Percentiles rank a stretch among this genome's conserved stretches.
phyloP scores from a whole-genome alignment of 768 basidiomycete genomes.

The Termitomyces sp. region DNA sequence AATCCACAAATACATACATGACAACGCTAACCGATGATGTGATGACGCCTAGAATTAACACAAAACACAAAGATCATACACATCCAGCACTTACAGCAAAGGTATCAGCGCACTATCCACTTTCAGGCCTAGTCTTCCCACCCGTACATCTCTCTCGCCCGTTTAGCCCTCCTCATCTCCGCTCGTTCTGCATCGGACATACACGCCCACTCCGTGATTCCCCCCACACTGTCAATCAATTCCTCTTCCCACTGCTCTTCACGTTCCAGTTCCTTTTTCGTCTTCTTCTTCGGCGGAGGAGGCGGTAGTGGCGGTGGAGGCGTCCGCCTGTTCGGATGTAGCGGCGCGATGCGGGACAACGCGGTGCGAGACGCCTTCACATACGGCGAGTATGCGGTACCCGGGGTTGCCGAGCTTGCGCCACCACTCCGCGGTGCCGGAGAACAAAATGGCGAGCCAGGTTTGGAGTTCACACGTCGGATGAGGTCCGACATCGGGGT shows the following conservation, averaged over 20 bases:
- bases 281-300: constrained; percentile 72
- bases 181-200: constrained; percentile 51
- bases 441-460: constrained; percentile 56
- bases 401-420: constrained; percentile 20
- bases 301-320: constrained; percentile 74
- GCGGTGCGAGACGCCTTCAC: constrained; percentile 61
- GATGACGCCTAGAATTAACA: not conserved
- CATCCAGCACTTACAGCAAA: not conserved
- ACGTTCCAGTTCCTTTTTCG: constrained; percentile 71
- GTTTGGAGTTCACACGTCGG: constrained; percentile 64
- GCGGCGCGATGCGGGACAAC: constrained; percentile 69
- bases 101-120: not conserved
- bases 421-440: constrained; percentile 23
- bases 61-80: not conserved
- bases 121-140: constrained; percentile 47
- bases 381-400: constrained; percentile 58
- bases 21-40: not conserved
- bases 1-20: not conserved
- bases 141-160: constrained; percentile 60
- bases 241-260: constrained; percentile 85
- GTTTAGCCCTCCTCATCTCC: constrained; percentile 56
- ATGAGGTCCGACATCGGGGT: constrained; percentile 78
- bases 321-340: constrained; percentile 70
- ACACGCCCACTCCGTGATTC: constrained; percentile 55
- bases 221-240: constrained; percentile 69